Percentiles rank a stretch among this genome's conserved stretches.
Evolutionary conservation across 108 stramenopile species (phyloP).

Genomic region (Fragilaria crotonensis): DNA sequence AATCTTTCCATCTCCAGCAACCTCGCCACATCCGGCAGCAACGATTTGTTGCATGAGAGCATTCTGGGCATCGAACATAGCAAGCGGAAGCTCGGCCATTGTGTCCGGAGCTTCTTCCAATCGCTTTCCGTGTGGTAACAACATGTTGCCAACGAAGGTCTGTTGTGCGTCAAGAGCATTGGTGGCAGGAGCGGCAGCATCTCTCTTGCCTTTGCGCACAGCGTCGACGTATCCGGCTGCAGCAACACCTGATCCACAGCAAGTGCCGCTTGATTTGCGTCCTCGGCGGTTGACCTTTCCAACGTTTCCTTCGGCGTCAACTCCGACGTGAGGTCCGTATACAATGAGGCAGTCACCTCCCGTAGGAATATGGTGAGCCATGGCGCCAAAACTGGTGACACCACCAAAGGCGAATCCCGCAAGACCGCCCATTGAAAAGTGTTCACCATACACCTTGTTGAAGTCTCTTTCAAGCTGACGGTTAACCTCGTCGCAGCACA

Average conservation of each 20-base stretch:
- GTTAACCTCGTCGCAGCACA: constrained; percentile 36
- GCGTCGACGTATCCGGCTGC: constrained; percentile 37
- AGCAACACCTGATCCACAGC: constrained; percentile 48
- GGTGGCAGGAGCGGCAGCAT: constrained; percentile 10
- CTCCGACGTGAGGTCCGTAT: constrained; percentile 63
- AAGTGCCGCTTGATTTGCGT: constrained; percentile 18
- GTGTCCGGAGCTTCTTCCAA: constrained; percentile 28
- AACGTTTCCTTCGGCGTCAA: constrained; percentile 35
- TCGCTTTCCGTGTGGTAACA: constrained; percentile 42
- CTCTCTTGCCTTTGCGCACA: constrained; percentile 29
- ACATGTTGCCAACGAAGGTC: constrained; percentile 24
- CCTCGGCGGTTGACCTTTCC: constrained; percentile 58
- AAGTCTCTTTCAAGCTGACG: constrained; percentile 24
- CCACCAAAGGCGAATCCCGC: constrained; percentile 66
- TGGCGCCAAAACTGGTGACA: constrained; percentile 58
- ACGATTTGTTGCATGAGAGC: constrained; percentile 22
- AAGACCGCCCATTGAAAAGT: constrained; percentile 61
- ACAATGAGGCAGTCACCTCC: constrained; percentile 47
- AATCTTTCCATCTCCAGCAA: constrained; percentile 40
- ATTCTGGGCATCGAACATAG: constrained; percentile 20
- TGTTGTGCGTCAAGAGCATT: constrained; percentile 53
- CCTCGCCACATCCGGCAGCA: constrained; percentile 32
- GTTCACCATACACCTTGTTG: constrained; percentile 23
- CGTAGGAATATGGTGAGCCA: constrained; percentile 62
- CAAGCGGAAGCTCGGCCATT: constrained; percentile 22